phyloP scores from a whole-genome alignment of 2,329 filamentous ascomycete genomes.

The Cladosporium velox region DNA sequence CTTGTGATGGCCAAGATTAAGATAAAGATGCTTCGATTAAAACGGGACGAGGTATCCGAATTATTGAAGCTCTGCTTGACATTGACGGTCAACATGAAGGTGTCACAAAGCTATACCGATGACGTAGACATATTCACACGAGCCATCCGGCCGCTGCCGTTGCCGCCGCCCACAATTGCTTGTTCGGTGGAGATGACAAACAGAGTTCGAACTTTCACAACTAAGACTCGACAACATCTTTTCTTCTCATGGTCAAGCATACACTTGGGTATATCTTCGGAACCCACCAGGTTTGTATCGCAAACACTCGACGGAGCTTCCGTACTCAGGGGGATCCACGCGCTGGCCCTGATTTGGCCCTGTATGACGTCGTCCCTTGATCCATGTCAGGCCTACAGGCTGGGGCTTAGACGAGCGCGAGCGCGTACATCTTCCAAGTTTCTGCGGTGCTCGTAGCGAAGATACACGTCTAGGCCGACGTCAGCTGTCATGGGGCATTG shows the following conservation, averaged over 20 bases:
- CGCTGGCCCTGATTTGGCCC: constrained; percentile 15
- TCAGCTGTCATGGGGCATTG: constrained; percentile 14
- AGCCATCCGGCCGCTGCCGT: background rate
- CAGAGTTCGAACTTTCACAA: constrained; percentile 1
- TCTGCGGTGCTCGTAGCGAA: constrained; percentile 9
- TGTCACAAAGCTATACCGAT: constrained; percentile 7
- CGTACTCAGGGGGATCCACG: background rate
- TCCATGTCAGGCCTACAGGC: constrained; percentile 1
- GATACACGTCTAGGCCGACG: constrained; percentile 18
- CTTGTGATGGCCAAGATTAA: background rate
- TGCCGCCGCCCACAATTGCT: background rate
- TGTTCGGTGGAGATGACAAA: constrained; percentile 1
- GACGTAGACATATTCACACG: constrained; percentile 4
- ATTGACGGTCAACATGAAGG: background rate
- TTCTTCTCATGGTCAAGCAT: background rate
- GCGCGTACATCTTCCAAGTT: constrained; percentile 21
- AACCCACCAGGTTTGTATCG: background rate
- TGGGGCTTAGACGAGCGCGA: background rate
- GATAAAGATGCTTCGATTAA: background rate
- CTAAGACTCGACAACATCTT: background rate
- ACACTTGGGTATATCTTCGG: background rate
- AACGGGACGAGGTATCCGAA: background rate
- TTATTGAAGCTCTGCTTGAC: background rate
- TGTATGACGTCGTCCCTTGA: constrained; percentile 14
- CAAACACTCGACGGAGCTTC: background rate